phyloP scores from a whole-genome alignment of 2,329 filamentous ascomycete genomes.

The Ilyonectria sp. region DNA sequence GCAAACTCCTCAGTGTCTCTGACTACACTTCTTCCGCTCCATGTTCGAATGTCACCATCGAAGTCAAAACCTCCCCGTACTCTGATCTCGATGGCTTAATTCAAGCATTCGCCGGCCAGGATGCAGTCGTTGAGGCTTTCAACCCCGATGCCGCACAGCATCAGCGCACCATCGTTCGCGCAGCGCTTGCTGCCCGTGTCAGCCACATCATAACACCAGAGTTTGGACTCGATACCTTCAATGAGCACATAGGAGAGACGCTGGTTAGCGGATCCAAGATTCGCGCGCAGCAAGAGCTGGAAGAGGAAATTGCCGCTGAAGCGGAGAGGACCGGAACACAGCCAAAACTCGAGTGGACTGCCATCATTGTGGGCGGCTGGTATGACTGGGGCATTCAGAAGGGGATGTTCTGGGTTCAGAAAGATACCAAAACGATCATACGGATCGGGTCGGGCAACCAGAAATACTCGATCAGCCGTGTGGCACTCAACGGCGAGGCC shows the following conservation, averaged over 20 bases:
- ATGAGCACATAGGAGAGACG: slow-evolving; percentile 27
- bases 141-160: slow-evolving; percentile 40
- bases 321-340: neutral
- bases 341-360: slow-evolving; percentile 37
- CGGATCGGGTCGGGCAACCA: slow-evolving; percentile 29
- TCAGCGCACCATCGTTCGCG: slow-evolving; percentile 37
- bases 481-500: slow-evolving; percentile 25
- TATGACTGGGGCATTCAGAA: slow-evolving; percentile 41
- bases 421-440: slow-evolving; percentile 25
- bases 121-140: slow-evolving; percentile 43
- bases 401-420: slow-evolving; percentile 40
- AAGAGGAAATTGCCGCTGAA: slow-evolving; percentile 12
- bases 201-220: slow-evolving; percentile 40
- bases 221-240: slow-evolving; percentile 42
- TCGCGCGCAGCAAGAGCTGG: slow-evolving; percentile 37
- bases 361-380: slow-evolving; percentile 39
- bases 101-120: slow-evolving; percentile 21
- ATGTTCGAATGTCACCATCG: neutral
- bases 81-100: neutral
- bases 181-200: slow-evolving; percentile 36
- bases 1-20: neutral
- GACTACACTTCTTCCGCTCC: slow-evolving; percentile 1
- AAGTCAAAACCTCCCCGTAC: slow-evolving; percentile 12
- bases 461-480: slow-evolving; percentile 27
- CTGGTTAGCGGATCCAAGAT: slow-evolving; percentile 35